A percentile compares a stretch with the other conserved stretches of the same genome.
Evolutionary conservation across 2,329 filamentous ascomycete species (phyloP).

Genomic region (Fusarium newnesense): DNA sequence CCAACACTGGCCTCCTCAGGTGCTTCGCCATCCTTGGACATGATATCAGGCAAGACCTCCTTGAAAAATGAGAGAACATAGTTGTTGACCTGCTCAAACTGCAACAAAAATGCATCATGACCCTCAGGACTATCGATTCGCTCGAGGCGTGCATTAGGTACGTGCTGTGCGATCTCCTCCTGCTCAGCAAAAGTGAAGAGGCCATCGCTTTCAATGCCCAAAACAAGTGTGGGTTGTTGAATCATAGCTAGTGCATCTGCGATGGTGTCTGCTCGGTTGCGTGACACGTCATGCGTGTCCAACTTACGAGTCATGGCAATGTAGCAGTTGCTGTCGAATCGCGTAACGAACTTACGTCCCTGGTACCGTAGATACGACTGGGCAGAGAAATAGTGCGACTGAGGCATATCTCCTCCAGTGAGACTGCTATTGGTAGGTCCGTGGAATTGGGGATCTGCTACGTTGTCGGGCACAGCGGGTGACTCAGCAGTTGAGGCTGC

Average conservation of each 20-base stretch:
- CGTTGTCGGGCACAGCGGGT: conserved; percentile 40
- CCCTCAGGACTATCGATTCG: conserved; percentile 95
- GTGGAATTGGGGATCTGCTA: conserved; percentile 73
- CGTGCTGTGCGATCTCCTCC: conserved; percentile 85
- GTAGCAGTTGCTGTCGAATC: conserved; percentile 98
- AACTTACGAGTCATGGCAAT: conserved; percentile 98
- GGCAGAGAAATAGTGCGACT: conserved; percentile 94
- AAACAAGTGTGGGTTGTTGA: conserved; percentile 86
- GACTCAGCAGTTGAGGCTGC: conserved; percentile 45
- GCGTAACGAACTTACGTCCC: conserved; percentile 93
- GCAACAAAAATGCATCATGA: conserved; percentile 94
- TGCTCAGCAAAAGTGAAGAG: conserved; percentile 98
- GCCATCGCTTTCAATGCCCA: conserved; percentile 95
- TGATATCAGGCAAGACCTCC: conserved; percentile 87
- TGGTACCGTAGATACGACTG: conserved; percentile 98
- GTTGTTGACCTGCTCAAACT: conserved; percentile 96
- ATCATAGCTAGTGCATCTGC: conserved; percentile 82
- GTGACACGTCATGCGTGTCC: conserved; percentile 94
- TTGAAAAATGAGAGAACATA: conserved; percentile 87
- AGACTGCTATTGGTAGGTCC: conserved; percentile 66
- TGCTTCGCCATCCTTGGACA: conserved; percentile 69
- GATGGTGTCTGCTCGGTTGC: conserved; percentile 75
- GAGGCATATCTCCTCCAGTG: conserved; percentile 63
- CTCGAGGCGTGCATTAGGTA: conserved; percentile 80
- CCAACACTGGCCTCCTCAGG: conserved; percentile 65